Percentiles rank a stretch among this genome's conserved stretches.
Evolutionary conservation across 2,329 filamentous ascomycete species (phyloP).

Genomic region (Pseudogymnoascus sp.): DNA sequence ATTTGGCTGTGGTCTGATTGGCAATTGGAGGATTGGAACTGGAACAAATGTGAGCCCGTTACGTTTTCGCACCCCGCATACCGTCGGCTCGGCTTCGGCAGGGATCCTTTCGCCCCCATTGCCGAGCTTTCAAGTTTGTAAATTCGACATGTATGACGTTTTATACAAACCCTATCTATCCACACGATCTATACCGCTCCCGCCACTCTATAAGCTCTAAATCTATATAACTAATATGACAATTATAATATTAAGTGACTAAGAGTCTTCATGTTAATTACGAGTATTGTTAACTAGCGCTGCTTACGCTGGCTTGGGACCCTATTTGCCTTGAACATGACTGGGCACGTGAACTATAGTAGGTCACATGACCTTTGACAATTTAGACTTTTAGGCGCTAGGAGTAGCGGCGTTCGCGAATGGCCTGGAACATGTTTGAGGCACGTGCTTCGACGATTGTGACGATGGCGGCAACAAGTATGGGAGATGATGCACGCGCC

Average conservation of each 20-base stretch:
- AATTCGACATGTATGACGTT: background rate
- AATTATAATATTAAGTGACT: too few relatives aligned
- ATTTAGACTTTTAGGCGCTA: background rate
- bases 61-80: background rate
- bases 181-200: background rate
- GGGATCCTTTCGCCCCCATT: background rate
- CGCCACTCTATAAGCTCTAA: too few relatives aligned
- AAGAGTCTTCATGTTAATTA: too few relatives aligned
- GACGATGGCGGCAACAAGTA: background rate
- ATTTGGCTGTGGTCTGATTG: conserved; percentile 1
- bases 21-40: background rate
- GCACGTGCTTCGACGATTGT: background rate
- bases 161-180: background rate
- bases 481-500: conserved; percentile 15
- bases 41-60: background rate
- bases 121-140: background rate
- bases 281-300: too few relatives aligned
- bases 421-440: background rate
- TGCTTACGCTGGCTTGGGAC: too few relatives aligned
- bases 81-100: background rate
- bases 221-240: too few relatives aligned
- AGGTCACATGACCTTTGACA: background rate
- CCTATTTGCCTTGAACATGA: too few relatives aligned
- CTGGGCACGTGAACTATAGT: too few relatives aligned
- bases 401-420: background rate